Evolutionary conservation across 192 early-diverging fungal genomes (phyloP).

Genomic region (Chytriomyces sp.): DNA sequence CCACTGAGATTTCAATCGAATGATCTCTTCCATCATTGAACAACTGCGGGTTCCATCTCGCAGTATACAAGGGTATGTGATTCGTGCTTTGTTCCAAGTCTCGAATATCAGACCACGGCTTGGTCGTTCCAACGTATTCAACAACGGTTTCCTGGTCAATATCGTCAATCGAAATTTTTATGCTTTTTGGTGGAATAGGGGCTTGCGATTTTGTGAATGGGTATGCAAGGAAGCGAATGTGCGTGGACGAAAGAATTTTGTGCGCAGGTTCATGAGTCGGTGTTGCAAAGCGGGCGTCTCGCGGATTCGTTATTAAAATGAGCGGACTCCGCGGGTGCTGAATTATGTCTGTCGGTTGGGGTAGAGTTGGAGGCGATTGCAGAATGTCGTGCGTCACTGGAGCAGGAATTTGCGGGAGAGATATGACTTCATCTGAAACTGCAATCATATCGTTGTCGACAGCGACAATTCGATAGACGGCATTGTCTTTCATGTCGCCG

Average conservation of each 20-base stretch:
- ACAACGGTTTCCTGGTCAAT: neutral
- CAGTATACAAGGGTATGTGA: conserved; percentile 74
- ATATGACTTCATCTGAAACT: conserved; percentile 75
- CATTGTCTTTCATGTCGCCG: conserved; percentile 89
- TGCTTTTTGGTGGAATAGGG: neutral
- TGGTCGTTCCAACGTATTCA: neutral
- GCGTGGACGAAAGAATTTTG: conserved; percentile 63
- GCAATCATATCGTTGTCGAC: conserved; percentile 87
- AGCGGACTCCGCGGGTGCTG: conserved; percentile 60
- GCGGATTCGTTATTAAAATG: conserved; percentile 85
- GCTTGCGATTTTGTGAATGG: neutral
- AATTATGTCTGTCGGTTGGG: neutral
- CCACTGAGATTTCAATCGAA: conserved; percentile 63
- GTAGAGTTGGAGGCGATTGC: conserved; percentile 28
- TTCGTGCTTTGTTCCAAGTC: conserved; percentile 52
- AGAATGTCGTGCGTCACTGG: conserved; percentile 28
- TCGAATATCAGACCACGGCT: conserved; percentile 8
- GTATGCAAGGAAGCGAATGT: conserved; percentile 80
- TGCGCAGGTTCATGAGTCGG: conserved; percentile 65
- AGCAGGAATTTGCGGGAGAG: conserved; percentile 64
- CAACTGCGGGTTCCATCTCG: conserved; percentile 69
- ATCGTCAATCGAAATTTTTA: conserved; percentile 25
- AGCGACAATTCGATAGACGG: conserved; percentile 76
- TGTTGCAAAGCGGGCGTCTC: conserved; percentile 78
- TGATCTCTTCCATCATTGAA: conserved; percentile 76